These are phyloP conservation scores for Didymella lethalis DNA, from an alignment of 2,329 filamentous ascomycete genomes.

Conservation along the genomic window DNA sequence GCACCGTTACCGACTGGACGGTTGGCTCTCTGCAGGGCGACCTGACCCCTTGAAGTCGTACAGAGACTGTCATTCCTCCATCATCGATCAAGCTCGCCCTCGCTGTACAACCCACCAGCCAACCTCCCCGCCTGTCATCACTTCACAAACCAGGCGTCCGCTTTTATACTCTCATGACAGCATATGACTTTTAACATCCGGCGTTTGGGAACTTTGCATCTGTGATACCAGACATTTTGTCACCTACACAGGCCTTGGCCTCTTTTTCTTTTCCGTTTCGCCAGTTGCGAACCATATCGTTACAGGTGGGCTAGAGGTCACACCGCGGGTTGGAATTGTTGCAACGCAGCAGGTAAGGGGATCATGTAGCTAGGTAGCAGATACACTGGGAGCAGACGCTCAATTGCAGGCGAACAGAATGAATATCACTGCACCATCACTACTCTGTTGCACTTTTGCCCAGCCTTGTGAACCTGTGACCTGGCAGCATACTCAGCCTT, in stretches of 20 bases:
- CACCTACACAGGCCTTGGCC: conserved; percentile 43
- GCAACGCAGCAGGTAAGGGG: conserved; percentile 19
- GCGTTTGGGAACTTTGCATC: conserved; percentile 40
- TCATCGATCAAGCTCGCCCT: conserved; percentile 7
- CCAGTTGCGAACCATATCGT: conserved; percentile 11
- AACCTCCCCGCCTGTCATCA: conserved; percentile 24
- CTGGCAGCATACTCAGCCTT: neutral
- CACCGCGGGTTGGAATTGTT: conserved; percentile 17
- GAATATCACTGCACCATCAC: conserved; percentile 12
- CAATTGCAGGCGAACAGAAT: conserved; percentile 18
- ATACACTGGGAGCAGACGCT: conserved; percentile 13
- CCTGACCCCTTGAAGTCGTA: conserved; percentile 6
- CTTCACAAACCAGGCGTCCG: conserved; percentile 28
- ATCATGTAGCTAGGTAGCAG: conserved; percentile 15
- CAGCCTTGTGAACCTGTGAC: neutral
- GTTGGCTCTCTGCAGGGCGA: conserved; percentile 16
- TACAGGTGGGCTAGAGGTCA: conserved; percentile 22
- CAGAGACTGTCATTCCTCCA: conserved; percentile 18
- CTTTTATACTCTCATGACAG: conserved; percentile 42
- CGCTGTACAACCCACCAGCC: conserved; percentile 13
- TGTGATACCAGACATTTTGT: conserved; percentile 52
- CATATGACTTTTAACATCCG: conserved; percentile 39
- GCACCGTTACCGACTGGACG: conserved; percentile 14
- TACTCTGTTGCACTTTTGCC: neutral
- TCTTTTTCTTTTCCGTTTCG: conserved; percentile 25